A percentile compares a stretch with the other conserved stretches of the same genome.
These are phyloP conservation scores for Cladosporium austrohemisphaericum DNA, from an alignment of 2,329 filamentous ascomycete genomes.

Conservation along the genomic window DNA sequence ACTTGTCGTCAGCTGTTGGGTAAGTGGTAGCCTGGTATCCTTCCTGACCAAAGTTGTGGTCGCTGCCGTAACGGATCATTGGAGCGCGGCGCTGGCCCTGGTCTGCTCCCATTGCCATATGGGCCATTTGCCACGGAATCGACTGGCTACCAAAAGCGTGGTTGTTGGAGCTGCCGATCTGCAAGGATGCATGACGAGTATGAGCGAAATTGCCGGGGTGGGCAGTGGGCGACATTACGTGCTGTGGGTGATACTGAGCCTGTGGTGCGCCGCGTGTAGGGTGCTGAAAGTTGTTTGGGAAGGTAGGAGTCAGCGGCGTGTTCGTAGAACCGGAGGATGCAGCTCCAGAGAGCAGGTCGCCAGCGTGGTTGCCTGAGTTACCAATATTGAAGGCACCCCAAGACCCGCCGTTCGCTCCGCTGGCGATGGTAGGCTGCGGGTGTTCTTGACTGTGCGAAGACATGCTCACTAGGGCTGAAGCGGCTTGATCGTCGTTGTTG, in stretches of 20 bases:
- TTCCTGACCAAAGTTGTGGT: conserved; percentile 13
- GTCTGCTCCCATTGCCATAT: neutral
- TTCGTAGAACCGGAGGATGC: conserved; percentile 3
- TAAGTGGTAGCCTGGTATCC: conserved; percentile 8
- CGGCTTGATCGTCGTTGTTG: conserved; percentile 10
- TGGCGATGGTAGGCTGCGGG: neutral
- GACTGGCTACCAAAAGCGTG: neutral
- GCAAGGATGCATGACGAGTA: conserved; percentile 4
- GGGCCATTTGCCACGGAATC: neutral
- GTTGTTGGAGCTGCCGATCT: neutral
- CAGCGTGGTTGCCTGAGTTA: neutral
- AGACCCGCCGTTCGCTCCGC: neutral
- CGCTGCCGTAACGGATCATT: conserved; percentile 17
- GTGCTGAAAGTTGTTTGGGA: conserved; percentile 1
- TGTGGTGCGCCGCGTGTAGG: neutral
- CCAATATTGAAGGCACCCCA: conserved; percentile 10
- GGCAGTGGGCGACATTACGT: neutral
- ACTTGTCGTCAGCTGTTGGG: conserved; percentile 10
- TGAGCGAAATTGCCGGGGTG: neutral
- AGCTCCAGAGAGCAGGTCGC: conserved; percentile 2
- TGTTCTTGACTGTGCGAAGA: conserved; percentile 9
- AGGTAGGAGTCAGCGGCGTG: conserved; percentile 9
- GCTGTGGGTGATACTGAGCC: neutral
- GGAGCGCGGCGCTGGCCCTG: conserved; percentile 6
- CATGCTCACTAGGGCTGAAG: conserved; percentile 10